Conservation (phyloP, 768 basidiomycete species). For the Floccularia luteovirens region DNA sequence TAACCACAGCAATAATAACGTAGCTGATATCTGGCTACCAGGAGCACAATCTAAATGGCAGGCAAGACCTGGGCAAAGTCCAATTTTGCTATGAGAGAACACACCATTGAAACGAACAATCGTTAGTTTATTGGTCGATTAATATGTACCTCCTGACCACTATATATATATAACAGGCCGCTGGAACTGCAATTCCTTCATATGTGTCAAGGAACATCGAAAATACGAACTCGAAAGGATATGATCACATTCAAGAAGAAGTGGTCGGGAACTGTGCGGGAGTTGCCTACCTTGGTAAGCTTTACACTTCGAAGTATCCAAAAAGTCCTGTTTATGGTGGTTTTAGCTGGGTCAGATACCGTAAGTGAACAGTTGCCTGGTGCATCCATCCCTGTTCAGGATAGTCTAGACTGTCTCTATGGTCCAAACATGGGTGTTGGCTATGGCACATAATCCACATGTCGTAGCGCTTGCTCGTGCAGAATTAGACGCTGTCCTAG, state of each 20-base stretch:
- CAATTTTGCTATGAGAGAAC: conserved; percentile 13
- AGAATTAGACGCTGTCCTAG: conserved; percentile 33
- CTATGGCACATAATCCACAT: conserved; percentile 30
- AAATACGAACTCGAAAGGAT: conserved; percentile 7
- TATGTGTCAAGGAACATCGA: conserved; percentile 18
- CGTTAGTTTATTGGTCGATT: conserved; percentile 9
- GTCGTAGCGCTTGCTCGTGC: conserved; percentile 30
- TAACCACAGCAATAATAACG: not conserved
- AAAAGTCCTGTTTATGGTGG: not conserved
- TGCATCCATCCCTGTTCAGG: not conserved
- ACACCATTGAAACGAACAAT: conserved; percentile 19
- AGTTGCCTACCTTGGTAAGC: conserved; percentile 30
- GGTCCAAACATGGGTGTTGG: not conserved
- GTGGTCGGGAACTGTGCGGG: conserved; percentile 31
- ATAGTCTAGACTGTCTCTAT: conserved; percentile 1
- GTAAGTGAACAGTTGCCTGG: conserved; percentile 4
- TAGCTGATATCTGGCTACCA: conserved; percentile 24
- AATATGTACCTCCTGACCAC: not conserved
- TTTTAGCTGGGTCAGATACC: conserved; percentile 27
- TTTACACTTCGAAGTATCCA: not conserved
- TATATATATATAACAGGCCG: conserved; percentile 7
- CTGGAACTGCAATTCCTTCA: conserved; percentile 14
- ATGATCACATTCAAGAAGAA: conserved; percentile 16
- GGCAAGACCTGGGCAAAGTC: conserved; percentile 14
- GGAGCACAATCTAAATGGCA: conserved; percentile 24